Conservation (phyloP, 2,329 filamentous ascomycete genomes). For the Cladorrhinum sp. region DNA sequence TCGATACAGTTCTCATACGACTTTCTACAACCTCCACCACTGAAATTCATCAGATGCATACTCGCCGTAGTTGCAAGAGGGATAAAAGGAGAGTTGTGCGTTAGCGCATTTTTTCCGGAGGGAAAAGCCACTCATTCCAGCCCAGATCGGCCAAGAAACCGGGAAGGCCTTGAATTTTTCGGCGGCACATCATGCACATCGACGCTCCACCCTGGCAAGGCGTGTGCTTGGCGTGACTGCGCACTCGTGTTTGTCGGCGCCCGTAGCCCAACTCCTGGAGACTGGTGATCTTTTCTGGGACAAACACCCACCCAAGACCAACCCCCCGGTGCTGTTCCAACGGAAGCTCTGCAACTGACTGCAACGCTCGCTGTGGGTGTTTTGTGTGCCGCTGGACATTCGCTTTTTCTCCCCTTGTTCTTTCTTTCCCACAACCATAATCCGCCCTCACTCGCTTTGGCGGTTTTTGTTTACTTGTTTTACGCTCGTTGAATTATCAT, state of each 20-base stretch:
- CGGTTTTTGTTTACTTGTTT: constrained; percentile 36
- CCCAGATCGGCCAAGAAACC: constrained; percentile 19
- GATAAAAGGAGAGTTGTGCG: not conserved
- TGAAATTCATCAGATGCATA: not conserved
- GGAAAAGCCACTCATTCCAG: constrained; percentile 21
- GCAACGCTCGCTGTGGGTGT: constrained; percentile 13
- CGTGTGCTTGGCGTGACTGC: constrained; percentile 15
- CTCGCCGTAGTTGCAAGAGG: constrained; percentile 7
- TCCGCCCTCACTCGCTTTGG: constrained; percentile 56
- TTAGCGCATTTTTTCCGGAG: not conserved
- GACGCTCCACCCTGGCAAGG: constrained; percentile 10
- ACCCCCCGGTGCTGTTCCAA: constrained; percentile 10
- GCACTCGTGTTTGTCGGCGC: not conserved
- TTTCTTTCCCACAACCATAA: constrained; percentile 12
- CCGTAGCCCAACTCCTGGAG: constrained; percentile 17
- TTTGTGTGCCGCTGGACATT: constrained; percentile 1
- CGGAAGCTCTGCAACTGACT: constrained; percentile 8
- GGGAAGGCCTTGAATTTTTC: constrained; percentile 23
- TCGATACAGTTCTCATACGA: not conserved
- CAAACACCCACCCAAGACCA: constrained; percentile 1
- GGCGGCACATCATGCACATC: constrained; percentile 28
- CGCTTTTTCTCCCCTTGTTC: constrained; percentile 13
- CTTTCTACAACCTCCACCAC: too few relatives aligned
- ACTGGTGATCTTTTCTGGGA: constrained; percentile 23
- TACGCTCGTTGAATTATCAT: constrained; percentile 12